Conservation (phyloP, 768 basidiomycete species). For the Lactifluus subvellereus region DNA sequence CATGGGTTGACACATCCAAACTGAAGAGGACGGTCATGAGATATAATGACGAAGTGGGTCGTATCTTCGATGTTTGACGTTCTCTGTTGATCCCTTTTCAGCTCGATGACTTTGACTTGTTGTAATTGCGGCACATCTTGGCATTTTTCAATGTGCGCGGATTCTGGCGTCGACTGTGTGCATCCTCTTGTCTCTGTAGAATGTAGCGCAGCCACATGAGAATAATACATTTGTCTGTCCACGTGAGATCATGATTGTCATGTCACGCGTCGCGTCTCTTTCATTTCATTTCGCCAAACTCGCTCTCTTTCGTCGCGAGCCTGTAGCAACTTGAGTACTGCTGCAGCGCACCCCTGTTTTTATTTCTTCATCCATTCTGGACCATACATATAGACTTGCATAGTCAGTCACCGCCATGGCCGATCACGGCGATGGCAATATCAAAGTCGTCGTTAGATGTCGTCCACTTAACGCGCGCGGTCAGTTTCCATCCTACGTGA, state of each 20-base stretch:
- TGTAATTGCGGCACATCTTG: conserved; percentile 36
- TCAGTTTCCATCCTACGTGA: conserved; percentile 36
- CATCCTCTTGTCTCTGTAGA: neutral
- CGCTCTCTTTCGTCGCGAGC: too few relatives aligned
- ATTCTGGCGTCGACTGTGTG: neutral
- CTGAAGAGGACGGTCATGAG: conserved; percentile 91
- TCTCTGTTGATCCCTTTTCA: conserved; percentile 33
- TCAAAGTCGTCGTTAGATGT: conserved; percentile 93
- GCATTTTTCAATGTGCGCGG: too few relatives aligned
- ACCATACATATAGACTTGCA: conserved; percentile 1
- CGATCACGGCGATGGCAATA: conserved; percentile 79
- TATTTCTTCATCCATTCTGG: neutral
- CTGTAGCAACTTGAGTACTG: neutral
- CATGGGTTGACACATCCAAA: conserved; percentile 98
- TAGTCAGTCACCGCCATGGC: conserved; percentile 44
- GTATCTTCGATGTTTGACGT: neutral
- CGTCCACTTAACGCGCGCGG: conserved; percentile 93
- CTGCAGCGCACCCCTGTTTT: neutral
- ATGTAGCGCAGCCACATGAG: neutral
- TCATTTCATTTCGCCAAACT: too few relatives aligned
- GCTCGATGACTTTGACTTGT: conserved; percentile 92
- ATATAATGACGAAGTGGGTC: conserved; percentile 89
- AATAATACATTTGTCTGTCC: neutral
- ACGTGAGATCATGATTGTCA: neutral
- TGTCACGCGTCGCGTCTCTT: conserved; percentile 3